A percentile compares a stretch with the other conserved stretches of the same genome.
These are phyloP conservation scores for Eucalyptus cladocalyx DNA, from an alignment of 345 rosid species.

Conservation along the genomic window DNA sequence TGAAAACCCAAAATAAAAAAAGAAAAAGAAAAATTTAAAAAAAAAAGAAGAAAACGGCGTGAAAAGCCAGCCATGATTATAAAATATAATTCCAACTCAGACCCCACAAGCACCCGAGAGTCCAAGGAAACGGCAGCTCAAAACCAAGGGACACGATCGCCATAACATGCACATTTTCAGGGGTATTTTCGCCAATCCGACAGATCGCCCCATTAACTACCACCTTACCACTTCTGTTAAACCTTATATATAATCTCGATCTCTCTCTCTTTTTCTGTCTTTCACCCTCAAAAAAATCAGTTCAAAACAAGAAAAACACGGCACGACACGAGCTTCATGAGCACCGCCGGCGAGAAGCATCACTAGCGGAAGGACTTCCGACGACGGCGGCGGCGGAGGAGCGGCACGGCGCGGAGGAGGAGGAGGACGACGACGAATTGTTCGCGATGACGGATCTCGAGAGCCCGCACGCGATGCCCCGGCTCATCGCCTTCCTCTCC, in stretches of 20 bases:
- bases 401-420: background rate
- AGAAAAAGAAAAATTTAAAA: background rate
- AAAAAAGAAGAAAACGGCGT: background rate
- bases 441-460: slow-evolving; percentile 54
- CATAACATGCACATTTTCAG: background rate
- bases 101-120: background rate
- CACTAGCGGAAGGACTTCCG: background rate
- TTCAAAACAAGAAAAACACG: background rate
- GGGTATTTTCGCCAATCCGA: background rate
- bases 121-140: background rate
- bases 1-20: background rate
- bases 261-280: background rate
- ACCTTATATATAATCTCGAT: background rate
- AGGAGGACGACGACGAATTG: background rate
- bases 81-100: background rate
- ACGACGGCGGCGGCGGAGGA: background rate
- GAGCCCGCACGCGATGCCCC: slow-evolving; percentile 47
- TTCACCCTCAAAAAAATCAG: background rate
- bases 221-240: background rate
- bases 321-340: background rate
- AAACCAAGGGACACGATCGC: background rate
- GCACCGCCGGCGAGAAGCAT: background rate
- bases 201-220: background rate
- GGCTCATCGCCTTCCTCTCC: slow-evolving; percentile 59
- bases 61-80: background rate